Evolutionary conservation across 176 grass and related monocot genomes (phyloP), one percentile per base, ranked within the genome.

Genomic region (Lolium rigidum): DNA sequence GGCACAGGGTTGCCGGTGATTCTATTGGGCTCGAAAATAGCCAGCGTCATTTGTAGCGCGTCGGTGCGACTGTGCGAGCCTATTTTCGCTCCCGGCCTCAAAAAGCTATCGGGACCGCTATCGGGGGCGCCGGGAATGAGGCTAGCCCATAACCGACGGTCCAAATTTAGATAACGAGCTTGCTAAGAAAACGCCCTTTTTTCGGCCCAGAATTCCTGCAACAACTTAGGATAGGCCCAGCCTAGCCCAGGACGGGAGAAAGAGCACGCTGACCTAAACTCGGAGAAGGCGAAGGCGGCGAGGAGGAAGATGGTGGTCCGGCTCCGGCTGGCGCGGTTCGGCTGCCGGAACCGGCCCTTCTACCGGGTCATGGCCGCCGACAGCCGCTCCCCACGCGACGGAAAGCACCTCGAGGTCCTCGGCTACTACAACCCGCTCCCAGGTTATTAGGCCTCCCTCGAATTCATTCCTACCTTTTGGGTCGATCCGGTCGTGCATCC

Each of bases 311-410:
- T 95, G 93, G 95, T 88, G 56, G 91, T 95, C 16, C 81, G 91
- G 73, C 89, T 98, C 66, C 89, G 87, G 24, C 76, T 98, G 55
- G 84, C 86, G 6, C 83, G 93, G 28, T 92, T 98, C 52, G 91
- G 93, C 4, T 98, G 89, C 77, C 78, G 80, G 31, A 98, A 98
- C 55, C 83, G 85, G 46, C 91, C 89, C 1, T 98, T 98, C 83
- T 98, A 98, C 67, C 82, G 93, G 18, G 83, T 98, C 4, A 95
- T 93, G 91, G 95, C 93, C 16, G 93, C 93, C 35, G 91, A 98
- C 41, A 93, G 93, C 72, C 84, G 93, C 48, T 98, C 85, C 43
- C 87, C 85, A 2, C 74, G 87, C 21, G 95, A 98, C 65, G 93
- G 95, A 58, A 91, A 90, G 83, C 95, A 95, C 35, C 93, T 98